These are phyloP conservation scores for Pseudogymnoascus sp. DNA, from an alignment of 2,329 filamentous ascomycete species.

Conservation along the genomic window DNA sequence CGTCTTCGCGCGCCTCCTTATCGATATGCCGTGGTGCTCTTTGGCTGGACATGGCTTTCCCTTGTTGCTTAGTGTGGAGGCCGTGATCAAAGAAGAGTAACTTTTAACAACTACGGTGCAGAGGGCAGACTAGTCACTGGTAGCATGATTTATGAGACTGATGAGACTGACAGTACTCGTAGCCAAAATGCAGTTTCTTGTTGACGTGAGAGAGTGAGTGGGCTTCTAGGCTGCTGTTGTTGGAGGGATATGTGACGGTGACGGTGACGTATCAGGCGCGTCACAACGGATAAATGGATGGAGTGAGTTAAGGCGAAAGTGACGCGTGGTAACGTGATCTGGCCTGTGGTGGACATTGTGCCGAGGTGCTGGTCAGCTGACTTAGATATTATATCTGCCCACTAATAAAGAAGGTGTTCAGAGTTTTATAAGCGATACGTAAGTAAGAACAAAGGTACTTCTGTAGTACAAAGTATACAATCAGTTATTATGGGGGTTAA, in stretches of 20 bases:
- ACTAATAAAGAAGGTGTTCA: not conserved
- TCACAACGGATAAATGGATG: not conserved
- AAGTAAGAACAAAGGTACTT: not conserved
- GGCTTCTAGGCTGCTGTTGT: not conserved
- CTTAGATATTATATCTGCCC: not conserved
- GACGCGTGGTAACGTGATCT: not conserved
- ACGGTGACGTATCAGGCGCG: slow-evolving; percentile 5
- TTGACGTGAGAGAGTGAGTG: not conserved
- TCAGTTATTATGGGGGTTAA: not conserved
- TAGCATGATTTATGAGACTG: not conserved
- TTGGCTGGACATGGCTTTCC: slow-evolving; percentile 5
- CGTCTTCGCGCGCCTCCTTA: slow-evolving; percentile 31
- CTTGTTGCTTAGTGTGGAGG: not conserved
- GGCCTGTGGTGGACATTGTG: not conserved
- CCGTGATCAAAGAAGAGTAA: not conserved
- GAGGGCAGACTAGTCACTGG: not conserved
- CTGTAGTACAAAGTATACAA: not conserved
- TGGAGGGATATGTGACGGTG: not conserved
- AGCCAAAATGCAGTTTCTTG: not conserved
- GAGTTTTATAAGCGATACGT: not conserved
- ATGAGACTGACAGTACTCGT: not conserved
- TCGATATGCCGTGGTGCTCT: slow-evolving; percentile 10
- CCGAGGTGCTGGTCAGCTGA: not conserved
- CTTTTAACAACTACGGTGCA: not conserved
- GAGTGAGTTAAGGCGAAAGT: not conserved